phyloP scores from a whole-genome alignment of 768 basidiomycete genomes.

The Amanita muscaria region DNA sequence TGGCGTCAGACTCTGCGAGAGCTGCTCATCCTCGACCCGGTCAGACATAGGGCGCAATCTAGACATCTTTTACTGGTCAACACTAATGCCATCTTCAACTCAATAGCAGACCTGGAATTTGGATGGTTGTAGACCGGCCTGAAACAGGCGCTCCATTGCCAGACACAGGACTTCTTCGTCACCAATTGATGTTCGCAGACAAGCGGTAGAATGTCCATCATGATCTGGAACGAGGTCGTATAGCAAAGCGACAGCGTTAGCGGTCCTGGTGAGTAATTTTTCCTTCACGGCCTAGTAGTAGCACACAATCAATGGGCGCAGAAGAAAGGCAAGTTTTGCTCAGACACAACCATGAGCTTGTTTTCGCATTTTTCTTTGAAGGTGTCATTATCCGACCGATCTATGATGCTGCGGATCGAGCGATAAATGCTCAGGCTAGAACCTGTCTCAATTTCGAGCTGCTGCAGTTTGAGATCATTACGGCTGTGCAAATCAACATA shows the following conservation, averaged over 20 bases:
- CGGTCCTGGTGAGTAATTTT: constrained; percentile 20
- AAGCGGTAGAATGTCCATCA: constrained; percentile 5
- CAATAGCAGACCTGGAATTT: constrained; percentile 36
- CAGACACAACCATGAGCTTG: constrained; percentile 37
- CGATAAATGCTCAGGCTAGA: constrained; percentile 40
- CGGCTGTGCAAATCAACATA: constrained; percentile 5
- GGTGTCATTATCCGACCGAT: constrained; percentile 37
- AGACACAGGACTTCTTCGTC: constrained; percentile 30
- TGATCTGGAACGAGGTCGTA: constrained; percentile 17
- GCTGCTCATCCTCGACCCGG: constrained; percentile 10
- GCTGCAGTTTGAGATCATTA: constrained; percentile 27
- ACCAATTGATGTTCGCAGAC: constrained; percentile 14
- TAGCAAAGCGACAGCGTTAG: constrained; percentile 21
- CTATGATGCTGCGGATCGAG: constrained; percentile 42
- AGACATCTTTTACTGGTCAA: neutral
- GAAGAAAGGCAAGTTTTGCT: neutral
- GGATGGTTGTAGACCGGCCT: constrained; percentile 30
- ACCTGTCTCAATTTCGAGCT: constrained; percentile 43
- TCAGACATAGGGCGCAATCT: neutral
- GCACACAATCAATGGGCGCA: neutral
- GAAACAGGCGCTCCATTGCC: constrained; percentile 37
- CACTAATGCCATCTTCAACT: too few species aligned
- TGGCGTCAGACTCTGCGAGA: constrained; percentile 6
- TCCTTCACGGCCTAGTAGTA: constrained; percentile 22
- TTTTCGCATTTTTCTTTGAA: constrained; percentile 39